These are phyloP conservation scores for Cyclotella baltica DNA, from an alignment of 108 stramenopile genomes.

Conservation along the genomic window DNA sequence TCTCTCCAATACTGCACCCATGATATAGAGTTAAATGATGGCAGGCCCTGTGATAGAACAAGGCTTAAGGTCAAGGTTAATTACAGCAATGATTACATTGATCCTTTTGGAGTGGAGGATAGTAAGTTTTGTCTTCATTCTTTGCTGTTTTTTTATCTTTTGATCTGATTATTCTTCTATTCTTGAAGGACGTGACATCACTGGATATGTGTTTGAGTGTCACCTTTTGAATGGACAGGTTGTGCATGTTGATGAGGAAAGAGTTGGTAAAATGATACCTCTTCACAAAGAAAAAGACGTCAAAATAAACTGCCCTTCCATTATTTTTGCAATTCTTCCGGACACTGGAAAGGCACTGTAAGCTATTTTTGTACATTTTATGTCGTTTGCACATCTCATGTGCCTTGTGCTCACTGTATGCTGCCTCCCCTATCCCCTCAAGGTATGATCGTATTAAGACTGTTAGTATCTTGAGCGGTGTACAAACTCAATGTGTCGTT, in stretches of 20 bases:
- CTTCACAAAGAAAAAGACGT: slow-evolving; percentile 12
- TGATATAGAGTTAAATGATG: slow-evolving; percentile 13
- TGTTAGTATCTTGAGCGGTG: slow-evolving; percentile 10
- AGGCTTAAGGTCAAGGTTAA: slow-evolving; percentile 21
- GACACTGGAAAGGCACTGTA: slow-evolving; percentile 36
- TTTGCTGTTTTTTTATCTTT: neutral
- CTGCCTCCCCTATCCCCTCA: neutral
- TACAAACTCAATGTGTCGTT: slow-evolving; percentile 31
- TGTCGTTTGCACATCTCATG: neutral
- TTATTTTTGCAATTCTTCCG: slow-evolving; percentile 19
- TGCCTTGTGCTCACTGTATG: no score
- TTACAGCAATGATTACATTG: slow-evolving; percentile 1
- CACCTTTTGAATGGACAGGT: slow-evolving; percentile 1
- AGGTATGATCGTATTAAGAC: slow-evolving; percentile 31
- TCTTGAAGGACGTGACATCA: no score
- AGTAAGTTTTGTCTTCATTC: neutral
- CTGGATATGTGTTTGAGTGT: slow-evolving; percentile 23
- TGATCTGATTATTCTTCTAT: no score
- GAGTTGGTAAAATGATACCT: neutral
- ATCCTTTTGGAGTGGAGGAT: slow-evolving; percentile 38
- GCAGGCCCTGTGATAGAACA: slow-evolving; percentile 6
- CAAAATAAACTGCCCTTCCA: slow-evolving; percentile 19
- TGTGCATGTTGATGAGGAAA: slow-evolving; percentile 3
- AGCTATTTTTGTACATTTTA: neutral
- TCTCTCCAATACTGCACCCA: slow-evolving; percentile 23